Base-by-base conservation (phyloP, 116 monocot species). In the Thalassia testudinum region DNA sequence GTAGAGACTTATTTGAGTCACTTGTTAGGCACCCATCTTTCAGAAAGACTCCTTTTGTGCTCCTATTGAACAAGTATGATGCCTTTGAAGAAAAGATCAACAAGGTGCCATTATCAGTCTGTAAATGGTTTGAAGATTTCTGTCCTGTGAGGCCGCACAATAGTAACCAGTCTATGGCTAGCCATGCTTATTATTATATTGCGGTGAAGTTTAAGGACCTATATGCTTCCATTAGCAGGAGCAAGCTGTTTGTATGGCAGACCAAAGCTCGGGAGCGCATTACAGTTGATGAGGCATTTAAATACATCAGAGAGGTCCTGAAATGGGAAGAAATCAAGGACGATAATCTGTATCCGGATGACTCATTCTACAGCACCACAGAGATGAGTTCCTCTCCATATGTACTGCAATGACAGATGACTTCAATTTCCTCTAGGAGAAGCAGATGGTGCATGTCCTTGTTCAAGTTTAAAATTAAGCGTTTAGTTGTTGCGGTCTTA, bases 181-280 rank as follows among this genome's bases (percentile, higher is more conserved):
- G 72, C 1, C 81, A 85, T 49, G 91, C 91, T 0, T 91, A 76
- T 62, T 85, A 62, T 52, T 91, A 81, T 59, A 55, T 85, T 6
- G 91, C 85, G 2, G 71, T 76, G 73, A 91, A 85, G 60, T 91
- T 91, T 27, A 91, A 91, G 56, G 85, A 91, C 45, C 68, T 91
- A 22, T 91, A 85, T 52, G 38, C 40, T 30, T 60, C 81, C 15
- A 40, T 65, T 37, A 76, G 80, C 1, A 38, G 61, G 6, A 75
- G 70, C 11, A 85, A 85, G 62, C 71, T 91, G 19, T 73, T 73
- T 52, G 72, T 73, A 20, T 73, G 62, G 51, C 72, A 66, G 28
- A 56, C 72, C 0, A 61, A 43, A 13, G 66, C 66, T 11, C 37
- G 57, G 12, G 77, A 82, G 12, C 63, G 77, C 4, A 70, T 47